Evolutionary conservation across 495 filamentous ascomycete species (phyloP).

Genomic region (Hypoxylon intermedium): DNA sequence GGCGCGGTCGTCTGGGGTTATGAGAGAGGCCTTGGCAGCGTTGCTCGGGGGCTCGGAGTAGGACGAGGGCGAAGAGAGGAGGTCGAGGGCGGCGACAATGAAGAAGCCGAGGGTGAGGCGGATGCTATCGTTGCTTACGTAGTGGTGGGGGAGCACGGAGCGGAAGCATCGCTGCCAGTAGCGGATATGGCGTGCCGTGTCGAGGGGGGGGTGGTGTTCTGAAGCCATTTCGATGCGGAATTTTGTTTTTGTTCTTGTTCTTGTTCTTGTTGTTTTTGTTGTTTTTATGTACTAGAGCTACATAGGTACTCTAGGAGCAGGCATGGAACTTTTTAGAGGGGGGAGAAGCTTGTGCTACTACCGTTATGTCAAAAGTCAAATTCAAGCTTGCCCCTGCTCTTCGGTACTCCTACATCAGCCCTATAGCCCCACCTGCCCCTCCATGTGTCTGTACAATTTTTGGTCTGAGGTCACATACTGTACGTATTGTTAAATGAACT

Average conservation of each 20-base stretch:
- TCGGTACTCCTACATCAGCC: conserved; percentile 10
- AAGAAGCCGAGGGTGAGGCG: conserved; percentile 91
- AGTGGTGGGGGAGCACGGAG: conserved; percentile 77
- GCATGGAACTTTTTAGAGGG: too few species aligned
- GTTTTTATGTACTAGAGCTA: too few species aligned
- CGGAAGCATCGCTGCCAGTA: conserved; percentile 93
- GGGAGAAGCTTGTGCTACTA: too few species aligned
- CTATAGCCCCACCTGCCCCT: conserved; percentile 21
- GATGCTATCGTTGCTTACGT: conserved; percentile 85
- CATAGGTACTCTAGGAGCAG: too few species aligned
- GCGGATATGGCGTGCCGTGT: conserved; percentile 77
- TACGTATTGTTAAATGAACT: too few species aligned
- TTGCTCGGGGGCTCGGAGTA: conserved; percentile 28
- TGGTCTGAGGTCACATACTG: too few species aligned
- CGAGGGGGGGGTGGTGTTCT: conserved; percentile 56
- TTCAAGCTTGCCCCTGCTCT: background rate
- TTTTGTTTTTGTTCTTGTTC: too few species aligned
- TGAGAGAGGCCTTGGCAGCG: conserved; percentile 34
- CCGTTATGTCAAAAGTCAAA: too few species aligned
- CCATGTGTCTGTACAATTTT: conserved; percentile 14
- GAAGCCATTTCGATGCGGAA: conserved; percentile 44
- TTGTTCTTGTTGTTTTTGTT: too few species aligned
- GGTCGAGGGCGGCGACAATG: conserved; percentile 59
- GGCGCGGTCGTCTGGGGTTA: conserved; percentile 59
- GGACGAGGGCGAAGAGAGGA: conserved; percentile 47